phyloP scores from a whole-genome alignment of 1,284 basidiomycete genomes.

The Meira nashicola region DNA sequence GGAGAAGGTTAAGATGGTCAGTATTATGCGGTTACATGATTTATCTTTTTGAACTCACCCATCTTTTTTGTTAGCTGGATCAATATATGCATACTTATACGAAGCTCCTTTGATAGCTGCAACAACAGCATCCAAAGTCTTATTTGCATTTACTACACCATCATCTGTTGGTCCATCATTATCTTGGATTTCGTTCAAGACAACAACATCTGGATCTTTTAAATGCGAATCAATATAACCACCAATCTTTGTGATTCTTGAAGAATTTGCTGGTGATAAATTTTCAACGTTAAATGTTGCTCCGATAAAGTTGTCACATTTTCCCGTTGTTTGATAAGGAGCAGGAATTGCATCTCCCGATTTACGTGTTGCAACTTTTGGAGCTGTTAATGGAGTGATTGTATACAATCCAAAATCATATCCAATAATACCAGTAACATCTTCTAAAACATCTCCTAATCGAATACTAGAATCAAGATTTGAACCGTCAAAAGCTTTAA shows the following conservation, averaged over 20 bases:
- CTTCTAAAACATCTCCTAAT: constrained; percentile 58
- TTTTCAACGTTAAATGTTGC: constrained; percentile 48
- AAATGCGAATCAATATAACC: constrained; percentile 61
- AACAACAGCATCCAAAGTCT: constrained; percentile 60
- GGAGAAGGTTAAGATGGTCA: too few relatives aligned
- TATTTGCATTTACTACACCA: constrained; percentile 60
- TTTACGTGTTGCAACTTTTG: not conserved
- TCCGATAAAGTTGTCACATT: not conserved
- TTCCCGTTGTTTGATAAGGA: not conserved
- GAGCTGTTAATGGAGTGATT: not conserved
- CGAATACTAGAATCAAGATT: constrained; percentile 57
- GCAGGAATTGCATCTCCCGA: not conserved
- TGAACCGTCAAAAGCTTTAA: constrained; percentile 61
- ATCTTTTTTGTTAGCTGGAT: constrained; percentile 53
- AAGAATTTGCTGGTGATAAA: constrained; percentile 56
- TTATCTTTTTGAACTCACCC: constrained; percentile 1
- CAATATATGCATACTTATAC: constrained; percentile 60
- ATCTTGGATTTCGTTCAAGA: constrained; percentile 66
- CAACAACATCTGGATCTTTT: constrained; percentile 62
- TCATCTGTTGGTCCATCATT: constrained; percentile 62
- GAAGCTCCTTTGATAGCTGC: constrained; percentile 57
- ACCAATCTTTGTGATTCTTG: constrained; percentile 57
- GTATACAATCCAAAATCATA: not conserved
- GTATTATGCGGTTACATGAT: constrained; percentile 46
- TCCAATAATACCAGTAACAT: constrained; percentile 60